Evolutionary conservation across 1,284 basidiomycete species (phyloP), one percentile per base, ranked within the genome.

Genomic region (Albatrellus sp.): DNA sequence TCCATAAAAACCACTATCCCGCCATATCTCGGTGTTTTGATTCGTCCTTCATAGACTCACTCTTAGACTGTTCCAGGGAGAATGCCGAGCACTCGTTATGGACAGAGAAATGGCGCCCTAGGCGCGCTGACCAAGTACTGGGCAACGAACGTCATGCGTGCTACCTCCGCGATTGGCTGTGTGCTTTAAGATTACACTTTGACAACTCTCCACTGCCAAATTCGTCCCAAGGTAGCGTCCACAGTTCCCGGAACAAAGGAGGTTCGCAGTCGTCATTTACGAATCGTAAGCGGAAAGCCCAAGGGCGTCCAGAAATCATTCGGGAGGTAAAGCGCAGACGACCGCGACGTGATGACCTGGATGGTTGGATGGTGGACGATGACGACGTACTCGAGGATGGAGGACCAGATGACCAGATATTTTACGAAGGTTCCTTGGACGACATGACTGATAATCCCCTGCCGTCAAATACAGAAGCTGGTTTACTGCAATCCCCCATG

Each of bases 81-180:
- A 39, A 48, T 12, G 20, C 45, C 13, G 44, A 48, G 46, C 60
- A 69, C 48, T 73, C 80, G 34, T 60, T 73, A 4, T 94, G 90
- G 90, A 66, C 72, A 30, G 80, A 87, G 42, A 80, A 75, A 50
- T 94, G 86, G 72, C 75, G 76, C 19, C 92, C 92, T 7, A 71
- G 68, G 43, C 62, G 66, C 31, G 85, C 90, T 1, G 65, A 72
- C 12, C 75, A 93, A 91, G 80, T 94, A 0, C 67, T 97, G 0
- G 89, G 88, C 8, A 96, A 94, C 58, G 80, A 88, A 57, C 56
- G 64, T 3, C 76, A 79, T 46, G 80, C 90, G 0, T 56, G 69
- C 13, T 90, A 86, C 61, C 70, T 96, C 35, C 76, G 82, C 31
- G 78, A 87, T 46, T 97, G 92, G 92, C 69, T 96, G 42, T 62